A percentile compares a stretch with the other conserved stretches of the same genome.
These are phyloP conservation scores for Curvularia lunata DNA, from an alignment of 2,329 filamentous ascomycete species.

Conservation along the genomic window DNA sequence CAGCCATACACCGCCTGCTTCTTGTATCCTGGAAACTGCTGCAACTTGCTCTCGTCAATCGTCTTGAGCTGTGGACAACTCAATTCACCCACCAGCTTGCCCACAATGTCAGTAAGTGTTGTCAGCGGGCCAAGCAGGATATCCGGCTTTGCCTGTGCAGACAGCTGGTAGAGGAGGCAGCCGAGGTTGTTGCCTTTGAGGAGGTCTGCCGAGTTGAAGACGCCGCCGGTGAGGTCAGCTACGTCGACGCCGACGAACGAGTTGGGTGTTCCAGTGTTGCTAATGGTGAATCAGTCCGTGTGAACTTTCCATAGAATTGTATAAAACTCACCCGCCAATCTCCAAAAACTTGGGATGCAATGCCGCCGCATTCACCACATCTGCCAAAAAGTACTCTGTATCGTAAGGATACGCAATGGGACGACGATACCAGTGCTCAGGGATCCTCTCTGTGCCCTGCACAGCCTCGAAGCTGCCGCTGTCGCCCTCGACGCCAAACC, in stretches of 20 bases:
- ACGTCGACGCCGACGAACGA: slow-evolving; percentile 31
- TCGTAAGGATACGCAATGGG: slow-evolving; percentile 33
- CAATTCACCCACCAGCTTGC: slow-evolving; percentile 21
- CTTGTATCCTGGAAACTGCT: slow-evolving; percentile 31
- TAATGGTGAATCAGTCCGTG: not conserved
- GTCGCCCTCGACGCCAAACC: slow-evolving; percentile 30
- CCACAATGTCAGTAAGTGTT: slow-evolving; percentile 23
- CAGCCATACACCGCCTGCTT: slow-evolving; percentile 26
- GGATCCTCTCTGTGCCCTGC: slow-evolving; percentile 29
- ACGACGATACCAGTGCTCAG: slow-evolving; percentile 24
- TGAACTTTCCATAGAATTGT: not conserved
- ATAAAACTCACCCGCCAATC: slow-evolving; percentile 27
- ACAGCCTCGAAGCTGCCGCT: slow-evolving; percentile 26
- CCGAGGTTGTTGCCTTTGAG: slow-evolving; percentile 28
- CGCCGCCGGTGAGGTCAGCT: slow-evolving; percentile 24
- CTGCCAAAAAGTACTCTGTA: slow-evolving; percentile 27
- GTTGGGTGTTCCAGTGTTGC: slow-evolving; percentile 32
- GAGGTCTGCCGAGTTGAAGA: slow-evolving; percentile 22
- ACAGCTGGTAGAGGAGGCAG: slow-evolving; percentile 29
- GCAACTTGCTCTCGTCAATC: slow-evolving; percentile 22
- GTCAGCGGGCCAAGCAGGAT: slow-evolving; percentile 23
- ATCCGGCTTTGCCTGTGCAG: slow-evolving; percentile 32
- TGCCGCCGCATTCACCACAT: slow-evolving; percentile 24
- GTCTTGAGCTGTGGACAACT: slow-evolving; percentile 25
- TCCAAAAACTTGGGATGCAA: slow-evolving; percentile 34